A percentile compares a stretch with the other conserved stretches of the same genome.
Conservation (phyloP, 768 basidiomycete species). For the Dioszegia aurantiaca region DNA sequence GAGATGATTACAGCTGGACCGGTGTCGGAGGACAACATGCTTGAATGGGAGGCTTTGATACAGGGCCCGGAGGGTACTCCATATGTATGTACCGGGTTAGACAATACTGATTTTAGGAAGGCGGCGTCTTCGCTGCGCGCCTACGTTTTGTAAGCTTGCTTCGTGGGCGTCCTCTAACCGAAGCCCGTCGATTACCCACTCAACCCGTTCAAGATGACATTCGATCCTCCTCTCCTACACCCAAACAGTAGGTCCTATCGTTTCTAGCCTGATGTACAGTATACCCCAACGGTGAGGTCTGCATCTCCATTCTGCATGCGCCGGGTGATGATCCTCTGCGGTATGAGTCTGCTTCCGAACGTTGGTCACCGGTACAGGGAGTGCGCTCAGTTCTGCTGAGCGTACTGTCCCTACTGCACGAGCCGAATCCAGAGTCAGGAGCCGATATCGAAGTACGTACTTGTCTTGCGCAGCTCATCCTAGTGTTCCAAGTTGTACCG, state of each 20-base stretch:
- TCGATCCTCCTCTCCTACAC: constrained; percentile 94
- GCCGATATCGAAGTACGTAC: constrained; percentile 68
- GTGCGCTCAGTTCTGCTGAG: constrained; percentile 95
- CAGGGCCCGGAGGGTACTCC: constrained; percentile 92
- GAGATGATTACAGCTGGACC: constrained; percentile 95
- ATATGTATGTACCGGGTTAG: constrained; percentile 80
- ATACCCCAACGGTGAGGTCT: constrained; percentile 93
- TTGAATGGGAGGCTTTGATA: constrained; percentile 93
- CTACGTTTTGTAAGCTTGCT: constrained; percentile 75
- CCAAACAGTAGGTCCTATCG: constrained; percentile 76
- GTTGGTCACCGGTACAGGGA: constrained; percentile 98
- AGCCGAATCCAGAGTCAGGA: constrained; percentile 95
- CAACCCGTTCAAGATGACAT: constrained; percentile 99
- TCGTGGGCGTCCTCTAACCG: neutral
- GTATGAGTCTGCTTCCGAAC: constrained; percentile 91
- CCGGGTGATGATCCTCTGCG: constrained; percentile 64
- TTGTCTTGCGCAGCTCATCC: neutral
- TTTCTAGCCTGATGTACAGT: constrained; percentile 57
- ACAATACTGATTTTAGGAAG: constrained; percentile 62
- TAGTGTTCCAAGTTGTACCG: constrained; percentile 96
- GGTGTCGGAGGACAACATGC: constrained; percentile 86
- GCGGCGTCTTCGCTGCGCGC: constrained; percentile 87
- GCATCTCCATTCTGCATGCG: constrained; percentile 93
- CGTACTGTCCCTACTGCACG: constrained; percentile 97
- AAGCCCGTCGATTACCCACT: constrained; percentile 92